Evolutionary conservation across 305 asterid genomes (phyloP), one percentile per base, ranked within the genome.

Genomic region (Rubia peregrina): DNA sequence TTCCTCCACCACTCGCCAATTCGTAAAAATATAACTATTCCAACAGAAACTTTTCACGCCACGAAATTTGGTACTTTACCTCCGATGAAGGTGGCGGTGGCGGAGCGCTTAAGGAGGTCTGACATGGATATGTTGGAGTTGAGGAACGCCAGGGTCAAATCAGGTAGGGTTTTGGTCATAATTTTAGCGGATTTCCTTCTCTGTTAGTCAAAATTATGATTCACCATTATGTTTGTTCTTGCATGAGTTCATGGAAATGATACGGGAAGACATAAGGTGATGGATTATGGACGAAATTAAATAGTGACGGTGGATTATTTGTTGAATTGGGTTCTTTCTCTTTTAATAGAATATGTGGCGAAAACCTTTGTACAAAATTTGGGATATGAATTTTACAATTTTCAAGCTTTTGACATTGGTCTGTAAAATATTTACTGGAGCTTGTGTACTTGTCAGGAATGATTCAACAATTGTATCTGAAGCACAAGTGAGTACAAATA

Each of bases 191-290:
- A 80, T 68, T 83, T 79, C 30, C 30, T 26, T 26, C 30, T 26
- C 30, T 26, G 30, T 26, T 26, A 26, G 30, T 26, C 30, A 26
- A 26, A 26, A 7, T 73, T 71, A 19, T 60, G 55, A 0, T 5
- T 44, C 12, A 16, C 19, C 17, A 19, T 24, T 67, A 26, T 11
- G 67, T 68, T n/a, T 43, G 53, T 59, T 19, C 71, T 36, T 13
- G 43, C 79, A 89, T 94, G 96, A 86, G 55, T 86, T 87, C 73
- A 65, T 81, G 65, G 90, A 85, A 71, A 86, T 89, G 88, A 80
- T 89, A 67, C 73, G 42, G 13, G 79, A 44, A 36, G 90, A 89
- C 74, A 4, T 89, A 19, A 73, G 81, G n/a, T 67, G 65, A 55
- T 81, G 90, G 48, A 44, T 87, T 48, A 72, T 63, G 14, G 85